These are phyloP conservation scores for Castanopsis chinensis DNA, from an alignment of 306 rosid genomes.

Conservation along the genomic window DNA sequence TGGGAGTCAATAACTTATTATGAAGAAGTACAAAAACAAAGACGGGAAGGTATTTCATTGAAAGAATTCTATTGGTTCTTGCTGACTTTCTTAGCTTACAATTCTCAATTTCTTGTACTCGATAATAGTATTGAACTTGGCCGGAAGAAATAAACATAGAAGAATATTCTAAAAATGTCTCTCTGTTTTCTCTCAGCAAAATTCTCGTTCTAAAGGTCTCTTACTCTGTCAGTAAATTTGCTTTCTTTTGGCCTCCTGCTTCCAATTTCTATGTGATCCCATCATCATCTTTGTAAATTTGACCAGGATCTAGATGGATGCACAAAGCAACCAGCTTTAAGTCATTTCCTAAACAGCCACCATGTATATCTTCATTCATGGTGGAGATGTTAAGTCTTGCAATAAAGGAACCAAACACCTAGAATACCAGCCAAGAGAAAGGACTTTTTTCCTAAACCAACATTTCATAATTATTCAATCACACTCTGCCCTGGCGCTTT, in stretches of 20 bases:
- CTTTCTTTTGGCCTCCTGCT: background rate
- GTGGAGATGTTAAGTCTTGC: background rate
- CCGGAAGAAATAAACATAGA: background rate
- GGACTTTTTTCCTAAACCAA: background rate
- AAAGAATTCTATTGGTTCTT: background rate
- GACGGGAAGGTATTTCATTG: background rate
- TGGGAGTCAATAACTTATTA: background rate
- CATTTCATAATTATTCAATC: conserved; percentile 31
- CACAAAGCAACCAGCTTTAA: background rate
- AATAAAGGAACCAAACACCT: background rate
- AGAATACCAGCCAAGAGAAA: background rate
- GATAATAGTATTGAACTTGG: background rate
- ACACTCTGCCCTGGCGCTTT: conserved; percentile 81
- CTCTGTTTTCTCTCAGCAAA: background rate
- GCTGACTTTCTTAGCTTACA: background rate
- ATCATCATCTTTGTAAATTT: background rate
- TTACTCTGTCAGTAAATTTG: background rate
- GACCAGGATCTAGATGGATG: background rate
- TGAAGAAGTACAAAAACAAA: background rate
- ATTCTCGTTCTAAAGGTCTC: background rate
- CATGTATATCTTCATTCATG: background rate
- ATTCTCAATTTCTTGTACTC: background rate
- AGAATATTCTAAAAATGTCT: background rate
- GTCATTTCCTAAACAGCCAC: background rate
- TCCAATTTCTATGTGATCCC: background rate